Percentiles rank a stretch among this genome's conserved stretches.
Evolutionary conservation across 2,329 filamentous ascomycete genomes (phyloP).

Genomic region (Penicillium concentricum): DNA sequence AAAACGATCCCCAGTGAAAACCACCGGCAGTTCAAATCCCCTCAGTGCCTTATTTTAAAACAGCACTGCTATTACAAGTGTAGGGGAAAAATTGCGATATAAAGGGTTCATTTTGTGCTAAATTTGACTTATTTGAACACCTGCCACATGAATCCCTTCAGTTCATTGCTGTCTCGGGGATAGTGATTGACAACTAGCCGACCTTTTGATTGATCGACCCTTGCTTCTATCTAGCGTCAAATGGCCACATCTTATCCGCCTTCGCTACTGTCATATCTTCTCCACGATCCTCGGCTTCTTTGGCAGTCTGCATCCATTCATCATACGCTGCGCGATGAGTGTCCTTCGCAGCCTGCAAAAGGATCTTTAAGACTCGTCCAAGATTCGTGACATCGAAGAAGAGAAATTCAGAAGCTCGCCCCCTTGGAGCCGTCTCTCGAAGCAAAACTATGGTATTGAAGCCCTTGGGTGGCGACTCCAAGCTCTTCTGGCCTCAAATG

Average conservation of each 20-base stretch:
- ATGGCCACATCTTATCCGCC: conserved; percentile 29
- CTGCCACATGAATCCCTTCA: no score
- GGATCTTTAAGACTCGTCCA: conserved; percentile 17
- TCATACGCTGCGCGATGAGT: conserved; percentile 29
- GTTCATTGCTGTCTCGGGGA: no score
- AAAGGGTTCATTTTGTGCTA: no score
- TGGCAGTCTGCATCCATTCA: conserved; percentile 31
- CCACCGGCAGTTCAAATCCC: no score
- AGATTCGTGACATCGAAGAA: conserved; percentile 22
- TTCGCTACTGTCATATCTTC: conserved; percentile 25
- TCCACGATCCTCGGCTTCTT: conserved; percentile 20
- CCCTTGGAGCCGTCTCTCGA: conserved; percentile 40
- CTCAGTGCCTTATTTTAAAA: no score
- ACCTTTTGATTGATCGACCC: neutral
- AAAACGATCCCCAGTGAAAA: no score
- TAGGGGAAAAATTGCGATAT: no score
- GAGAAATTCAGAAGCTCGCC: conserved; percentile 38
- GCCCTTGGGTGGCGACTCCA: conserved; percentile 42
- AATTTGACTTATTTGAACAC: no score
- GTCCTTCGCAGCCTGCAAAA: conserved; percentile 29
- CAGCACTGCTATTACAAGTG: no score
- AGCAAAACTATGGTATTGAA: conserved; percentile 43
- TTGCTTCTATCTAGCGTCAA: conserved; percentile 24
- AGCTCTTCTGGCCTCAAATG: conserved; percentile 43
- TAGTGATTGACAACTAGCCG: no score